Base-by-base conservation (phyloP, 345 rosid genomes). In the Populus simonii region DNA sequence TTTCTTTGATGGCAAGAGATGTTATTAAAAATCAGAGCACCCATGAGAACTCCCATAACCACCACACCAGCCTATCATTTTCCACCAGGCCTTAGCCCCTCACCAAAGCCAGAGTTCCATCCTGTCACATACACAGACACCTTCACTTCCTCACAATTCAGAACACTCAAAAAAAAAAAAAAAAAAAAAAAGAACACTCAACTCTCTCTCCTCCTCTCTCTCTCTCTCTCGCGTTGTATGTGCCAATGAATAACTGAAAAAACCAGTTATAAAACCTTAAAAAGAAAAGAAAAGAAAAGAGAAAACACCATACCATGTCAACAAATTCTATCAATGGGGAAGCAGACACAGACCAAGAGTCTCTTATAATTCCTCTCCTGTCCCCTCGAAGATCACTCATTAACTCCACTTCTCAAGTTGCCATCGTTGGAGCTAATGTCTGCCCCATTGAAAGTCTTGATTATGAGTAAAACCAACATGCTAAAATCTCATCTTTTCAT, bases 371-470 rank as follows among this genome's bases (percentile, higher is more conserved):
- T 18, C 93, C 97, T 6, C 79, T 95, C 0, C 92, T 94, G 15
- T 10, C 83, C 22, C 45, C 76, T 15, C 88, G 74, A 55, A 88
- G 91, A 80, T 90, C 93, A 68, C 0, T 74, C 70, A 25, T 80
- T 23, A 92, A 91, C 80, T 92, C 97, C 47, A 86, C 96, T 41
- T 95, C 99, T 75, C 99, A 95, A 83, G 94, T 92, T 57, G 99
- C 99, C 73, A 88, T 93, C 72, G 98, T 95, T 38, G 99, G 99
- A 36, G 87, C 92, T 74, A 82, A 91, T 74, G 79, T 90, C 66
- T 91, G 92, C 84, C 96, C 94, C 8, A 89, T 95, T 65, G 98
- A 95, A 81, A 93, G 98, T 84, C 96, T 95, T 53, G 99, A 95
- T 79, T 95, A 95, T 76, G 99, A 93, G 98, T 94, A 83, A 74